These are phyloP conservation scores for Oryza nivara DNA, from an alignment of 176 grass and related monocot species.

Conservation along the genomic window DNA sequence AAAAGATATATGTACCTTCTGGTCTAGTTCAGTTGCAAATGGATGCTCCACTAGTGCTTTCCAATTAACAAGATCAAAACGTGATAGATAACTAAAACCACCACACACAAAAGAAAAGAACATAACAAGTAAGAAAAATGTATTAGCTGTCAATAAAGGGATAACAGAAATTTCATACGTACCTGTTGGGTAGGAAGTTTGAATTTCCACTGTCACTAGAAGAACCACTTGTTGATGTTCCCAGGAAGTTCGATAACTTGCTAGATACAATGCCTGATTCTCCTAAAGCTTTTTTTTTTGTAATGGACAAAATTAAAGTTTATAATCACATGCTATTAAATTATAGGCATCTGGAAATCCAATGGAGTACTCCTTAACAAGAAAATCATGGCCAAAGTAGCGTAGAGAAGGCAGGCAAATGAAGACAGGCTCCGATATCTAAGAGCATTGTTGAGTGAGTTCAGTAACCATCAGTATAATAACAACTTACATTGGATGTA, in stretches of 20 bases:
- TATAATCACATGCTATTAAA: background rate
- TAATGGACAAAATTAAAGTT: conserved; percentile 33
- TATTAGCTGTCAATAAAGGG: conserved; percentile 18
- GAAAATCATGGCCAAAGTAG: background rate
- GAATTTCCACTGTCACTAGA: conserved; percentile 36
- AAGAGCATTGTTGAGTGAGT: conserved; percentile 7
- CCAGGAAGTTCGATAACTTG: conserved; percentile 56
- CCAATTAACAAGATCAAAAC: conserved; percentile 83
- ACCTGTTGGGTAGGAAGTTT: conserved; percentile 86
- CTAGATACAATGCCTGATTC: conserved; percentile 83
- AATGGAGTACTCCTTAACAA: conserved; percentile 9
- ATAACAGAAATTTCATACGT: conserved; percentile 38
- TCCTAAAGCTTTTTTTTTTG: conserved; percentile 73
- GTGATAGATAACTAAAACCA: conserved; percentile 70
- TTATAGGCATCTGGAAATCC: conserved; percentile 12
- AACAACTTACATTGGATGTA: conserved; percentile 88
- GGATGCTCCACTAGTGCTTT: conserved; percentile 82
- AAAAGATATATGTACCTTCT: conserved; percentile 73
- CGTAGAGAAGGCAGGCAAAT: background rate
- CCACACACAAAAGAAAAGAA: background rate
- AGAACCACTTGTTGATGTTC: conserved; percentile 34
- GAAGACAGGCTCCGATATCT: background rate
- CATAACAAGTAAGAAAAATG: conserved; percentile 15
- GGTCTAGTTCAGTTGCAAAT: conserved; percentile 52
- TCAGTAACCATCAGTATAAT: conserved; percentile 31